A percentile compares a stretch with the other conserved stretches of the same genome.
These are phyloP conservation scores for Aciculosporium take DNA, from an alignment of 2,329 filamentous ascomycete genomes.

Conservation along the genomic window DNA sequence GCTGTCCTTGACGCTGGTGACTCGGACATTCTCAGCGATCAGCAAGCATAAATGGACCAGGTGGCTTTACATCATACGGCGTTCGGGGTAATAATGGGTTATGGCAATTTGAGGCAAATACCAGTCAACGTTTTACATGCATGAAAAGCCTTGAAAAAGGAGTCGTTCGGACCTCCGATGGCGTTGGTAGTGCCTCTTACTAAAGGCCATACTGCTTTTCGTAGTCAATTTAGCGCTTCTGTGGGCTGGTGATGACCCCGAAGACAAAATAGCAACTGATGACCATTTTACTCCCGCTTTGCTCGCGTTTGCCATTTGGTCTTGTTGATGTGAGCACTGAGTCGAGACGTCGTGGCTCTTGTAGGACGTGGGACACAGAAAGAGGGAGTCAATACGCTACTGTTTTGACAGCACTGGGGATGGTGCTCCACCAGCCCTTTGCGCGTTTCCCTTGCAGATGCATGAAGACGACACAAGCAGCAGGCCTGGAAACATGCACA, in stretches of 20 bases:
- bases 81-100: slow-evolving; percentile 25
- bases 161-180: neutral
- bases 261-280: slow-evolving; percentile 10
- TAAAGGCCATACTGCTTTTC: slow-evolving; percentile 9
- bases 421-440: no score
- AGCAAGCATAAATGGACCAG: slow-evolving; percentile 39
- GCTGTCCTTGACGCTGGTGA: slow-evolving; percentile 93
- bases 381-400: neutral
- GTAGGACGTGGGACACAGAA: neutral
- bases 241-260: slow-evolving; percentile 8
- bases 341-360: neutral
- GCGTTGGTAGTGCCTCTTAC: slow-evolving; percentile 12
- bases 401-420: neutral
- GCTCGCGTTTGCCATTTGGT: no score
- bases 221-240: neutral
- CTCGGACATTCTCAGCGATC: slow-evolving; percentile 88
- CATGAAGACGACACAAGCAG: neutral
- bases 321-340: neutral
- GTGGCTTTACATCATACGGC: slow-evolving; percentile 22
- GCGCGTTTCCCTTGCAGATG: neutral
- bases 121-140: slow-evolving; percentile 14
- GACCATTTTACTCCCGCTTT: slow-evolving; percentile 6
- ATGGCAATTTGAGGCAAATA: slow-evolving; percentile 22
- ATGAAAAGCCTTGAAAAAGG: slow-evolving; percentile 16
- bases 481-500: no score